Conservation (phyloP, 352 stramenopile genomes). For the Globisporangium middletonii region DNA sequence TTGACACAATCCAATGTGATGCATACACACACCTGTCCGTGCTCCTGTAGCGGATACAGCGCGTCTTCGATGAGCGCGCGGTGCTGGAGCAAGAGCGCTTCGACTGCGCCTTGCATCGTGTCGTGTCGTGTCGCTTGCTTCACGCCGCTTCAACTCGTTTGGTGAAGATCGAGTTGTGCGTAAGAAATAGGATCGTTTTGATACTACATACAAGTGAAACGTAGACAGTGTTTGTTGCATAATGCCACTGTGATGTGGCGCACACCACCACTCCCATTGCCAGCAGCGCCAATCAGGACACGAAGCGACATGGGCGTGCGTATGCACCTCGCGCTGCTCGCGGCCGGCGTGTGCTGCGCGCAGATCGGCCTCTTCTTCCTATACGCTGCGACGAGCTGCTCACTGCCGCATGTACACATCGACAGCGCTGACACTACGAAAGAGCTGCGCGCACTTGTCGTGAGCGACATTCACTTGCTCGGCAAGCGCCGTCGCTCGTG, state of each 20-base stretch:
- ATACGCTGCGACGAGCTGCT: slow-evolving; percentile 28
- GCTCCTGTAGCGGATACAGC: slow-evolving; percentile 28
- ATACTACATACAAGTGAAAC: not conserved
- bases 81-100: slow-evolving; percentile 43
- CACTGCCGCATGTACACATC: not conserved
- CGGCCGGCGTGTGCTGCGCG: slow-evolving; percentile 23
- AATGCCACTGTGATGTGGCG: too few species aligned
- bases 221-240: not conserved
- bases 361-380: slow-evolving; percentile 64
- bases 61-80: slow-evolving; percentile 29
- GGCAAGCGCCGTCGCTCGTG: slow-evolving; percentile 52
- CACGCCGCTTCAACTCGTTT: too few species aligned
- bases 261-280: too few species aligned
- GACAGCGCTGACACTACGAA: not conserved
- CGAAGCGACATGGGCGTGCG: slow-evolving; percentile 3
- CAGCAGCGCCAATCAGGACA: not conserved
- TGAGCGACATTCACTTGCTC: slow-evolving; percentile 72
- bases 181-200: not conserved
- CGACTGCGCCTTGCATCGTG: slow-evolving; percentile 18
- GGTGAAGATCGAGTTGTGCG: too few species aligned
- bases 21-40: slow-evolving; percentile 16
- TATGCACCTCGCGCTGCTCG: slow-evolving; percentile 19
- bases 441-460: slow-evolving; percentile 38
- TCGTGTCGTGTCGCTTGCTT: not conserved
- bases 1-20: too few species aligned